Percentiles rank a stretch among this genome's conserved stretches.
Evolutionary conservation across 2,329 filamentous ascomycete species (phyloP).

Genomic region (Hysterium pulicare): DNA sequence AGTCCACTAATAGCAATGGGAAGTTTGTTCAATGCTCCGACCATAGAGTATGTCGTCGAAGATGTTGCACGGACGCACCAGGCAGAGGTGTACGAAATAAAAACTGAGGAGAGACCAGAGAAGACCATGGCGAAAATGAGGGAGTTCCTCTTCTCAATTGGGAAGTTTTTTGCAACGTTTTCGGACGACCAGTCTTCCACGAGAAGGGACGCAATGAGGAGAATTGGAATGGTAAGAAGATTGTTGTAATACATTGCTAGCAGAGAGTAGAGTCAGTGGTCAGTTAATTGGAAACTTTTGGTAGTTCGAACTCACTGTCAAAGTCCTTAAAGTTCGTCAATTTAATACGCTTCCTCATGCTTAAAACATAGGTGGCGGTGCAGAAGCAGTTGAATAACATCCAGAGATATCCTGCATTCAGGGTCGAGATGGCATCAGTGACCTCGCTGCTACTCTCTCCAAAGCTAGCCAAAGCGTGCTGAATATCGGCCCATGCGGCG

Average conservation of each 20-base stretch:
- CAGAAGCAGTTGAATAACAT: slow-evolving; percentile 97
- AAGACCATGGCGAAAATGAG: slow-evolving; percentile 88
- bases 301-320: slow-evolving; percentile 81
- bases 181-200: slow-evolving; percentile 87
- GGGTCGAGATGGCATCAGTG: slow-evolving; percentile 74
- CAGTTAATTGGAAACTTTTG: too few relatives aligned
- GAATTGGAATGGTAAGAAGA: slow-evolving; percentile 88
- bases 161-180: slow-evolving; percentile 88
- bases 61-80: slow-evolving; percentile 98
- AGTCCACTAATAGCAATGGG: slow-evolving; percentile 90
- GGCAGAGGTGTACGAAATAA: slow-evolving; percentile 99
- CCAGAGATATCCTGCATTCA: slow-evolving; percentile 96
- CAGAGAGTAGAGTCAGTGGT: slow-evolving; percentile 9
- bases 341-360: slow-evolving; percentile 99
- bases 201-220: slow-evolving; percentile 75
- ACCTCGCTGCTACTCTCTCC: slow-evolving; percentile 50
- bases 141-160: slow-evolving; percentile 70
- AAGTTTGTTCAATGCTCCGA: slow-evolving; percentile 95
- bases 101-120: slow-evolving; percentile 87
- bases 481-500: slow-evolving; percentile 96
- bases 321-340: slow-evolving; percentile 99
- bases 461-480: slow-evolving; percentile 70
- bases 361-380: slow-evolving; percentile 81
- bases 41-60: slow-evolving; percentile 98
- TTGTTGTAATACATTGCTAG: slow-evolving; percentile 99